Evolutionary conservation across 495 filamentous ascomycete genomes (phyloP), one percentile per base, ranked within the genome.

Genomic region (Aspergillus sclerotiicarbonarius): DNA sequence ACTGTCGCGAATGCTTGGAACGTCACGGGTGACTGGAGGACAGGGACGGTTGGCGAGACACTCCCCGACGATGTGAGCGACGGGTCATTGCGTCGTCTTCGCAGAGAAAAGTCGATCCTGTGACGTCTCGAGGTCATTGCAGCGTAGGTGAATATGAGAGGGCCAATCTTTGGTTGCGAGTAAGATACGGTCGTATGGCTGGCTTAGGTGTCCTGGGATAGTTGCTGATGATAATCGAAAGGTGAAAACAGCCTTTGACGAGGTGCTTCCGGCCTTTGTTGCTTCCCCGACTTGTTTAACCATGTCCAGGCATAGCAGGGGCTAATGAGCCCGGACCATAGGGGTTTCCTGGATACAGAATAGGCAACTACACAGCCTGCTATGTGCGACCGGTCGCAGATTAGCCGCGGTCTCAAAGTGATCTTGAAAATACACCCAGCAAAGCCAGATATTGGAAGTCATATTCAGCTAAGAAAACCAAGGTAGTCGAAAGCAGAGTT

Each of bases 401-500:
- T 25, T 5, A 25, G 25, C 25, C 25, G 25, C n/a, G 25, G 25
- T 3, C 25, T 25, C 25, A 25, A 25, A 25, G 5, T 25, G 25
- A 25, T 25, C 25, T 25, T 25, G 25, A 25, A 2, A 25, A 5
- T 25, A 5, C 25, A 25, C 25, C 25, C 5, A 25, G 5, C 25
- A 25, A 5, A 25, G 25, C 25, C 25, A 25, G 25, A 25, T 25
- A 25, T 25, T 25, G 25, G 5, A 25, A 3, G 25, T 25, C 25
- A 5, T 25, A 56, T 54, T 64, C 31, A 71, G 44, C 49, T 53
- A 47, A 74, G 58, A 58, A 74, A 76, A 1, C 67, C 66, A 54
- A 76, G 46, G 57, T 69, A 70, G 33, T 60, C 62, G 48, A 72
- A 73, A 6, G 73, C 73, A 12, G 71, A 76, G 46, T 75, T 73